Evolutionary conservation across 352 stramenopile genomes (phyloP).

Genomic region (Phytopythium chamaehyphon): DNA sequence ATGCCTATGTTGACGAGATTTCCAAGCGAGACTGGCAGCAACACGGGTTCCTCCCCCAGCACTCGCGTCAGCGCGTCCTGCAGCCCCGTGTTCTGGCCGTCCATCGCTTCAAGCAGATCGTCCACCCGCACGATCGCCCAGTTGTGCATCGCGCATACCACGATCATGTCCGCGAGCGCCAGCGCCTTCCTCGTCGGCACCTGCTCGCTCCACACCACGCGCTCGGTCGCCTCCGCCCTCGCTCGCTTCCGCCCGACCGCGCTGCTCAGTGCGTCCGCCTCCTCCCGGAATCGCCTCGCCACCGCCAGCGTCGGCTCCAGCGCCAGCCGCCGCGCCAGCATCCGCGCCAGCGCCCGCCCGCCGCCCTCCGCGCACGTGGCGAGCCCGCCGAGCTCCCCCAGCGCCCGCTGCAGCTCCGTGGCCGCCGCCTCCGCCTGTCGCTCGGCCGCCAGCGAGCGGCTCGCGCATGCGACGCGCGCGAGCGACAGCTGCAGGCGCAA

Average conservation of each 20-base stretch:
- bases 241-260: background rate
- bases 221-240: background rate
- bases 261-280: background rate
- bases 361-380: background rate
- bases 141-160: background rate
- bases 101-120: background rate
- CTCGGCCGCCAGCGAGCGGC: background rate
- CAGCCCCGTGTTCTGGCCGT: background rate
- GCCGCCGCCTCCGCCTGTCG: background rate
- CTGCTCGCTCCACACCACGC: background rate
- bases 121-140: slow-evolving; percentile 1
- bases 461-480: background rate
- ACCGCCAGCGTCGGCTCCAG: background rate
- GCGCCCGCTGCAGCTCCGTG: slow-evolving; percentile 3
- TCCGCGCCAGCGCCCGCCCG: background rate
- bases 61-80: background rate
- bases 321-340: background rate
- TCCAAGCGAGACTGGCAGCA: background rate
- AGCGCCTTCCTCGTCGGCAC: background rate
- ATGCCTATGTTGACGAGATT: too few species aligned
- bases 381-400: slow-evolving; percentile 1
- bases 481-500: slow-evolving; percentile 4
- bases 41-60: background rate
- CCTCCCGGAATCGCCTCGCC: background rate
- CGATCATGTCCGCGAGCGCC: background rate